Evolutionary conservation across 225 moss, liverwort and hornwort genomes (phyloP).

Genomic region (Physcomitrellopsis africana): DNA sequence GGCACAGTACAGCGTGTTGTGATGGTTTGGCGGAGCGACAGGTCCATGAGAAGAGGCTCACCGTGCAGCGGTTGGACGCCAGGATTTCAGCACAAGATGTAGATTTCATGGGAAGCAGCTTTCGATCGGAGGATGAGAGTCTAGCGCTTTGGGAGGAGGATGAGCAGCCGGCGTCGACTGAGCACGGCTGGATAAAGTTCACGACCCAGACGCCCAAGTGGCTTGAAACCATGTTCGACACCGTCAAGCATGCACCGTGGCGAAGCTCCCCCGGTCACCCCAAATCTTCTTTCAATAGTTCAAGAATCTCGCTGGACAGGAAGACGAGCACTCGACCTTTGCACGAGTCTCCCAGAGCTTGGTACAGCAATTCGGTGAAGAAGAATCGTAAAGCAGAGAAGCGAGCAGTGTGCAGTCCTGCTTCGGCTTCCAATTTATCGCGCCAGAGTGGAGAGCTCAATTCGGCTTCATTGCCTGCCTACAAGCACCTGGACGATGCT

Average conservation of each 20-base stretch:
- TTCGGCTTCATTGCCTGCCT: background rate
- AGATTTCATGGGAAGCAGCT: slow-evolving; percentile 31
- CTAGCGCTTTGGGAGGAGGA: slow-evolving; percentile 65
- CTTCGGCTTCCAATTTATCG: slow-evolving; percentile 3
- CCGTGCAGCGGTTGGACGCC: slow-evolving; percentile 3
- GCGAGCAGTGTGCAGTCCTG: slow-evolving; percentile 19
- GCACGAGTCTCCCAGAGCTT: slow-evolving; percentile 39
- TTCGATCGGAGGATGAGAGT: slow-evolving; percentile 57
- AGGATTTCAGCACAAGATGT: background rate
- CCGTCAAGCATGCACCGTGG: slow-evolving; percentile 33
- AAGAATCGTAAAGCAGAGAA: slow-evolving; percentile 25
- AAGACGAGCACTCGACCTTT: slow-evolving; percentile 36
- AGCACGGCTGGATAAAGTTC: slow-evolving; percentile 41
- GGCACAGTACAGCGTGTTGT: slow-evolving; percentile 66
- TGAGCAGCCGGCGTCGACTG: slow-evolving; percentile 32
- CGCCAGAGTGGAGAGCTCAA: slow-evolving; percentile 29
- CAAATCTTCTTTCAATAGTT: slow-evolving; percentile 25
- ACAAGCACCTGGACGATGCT: slow-evolving; percentile 22
- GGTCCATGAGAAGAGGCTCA: slow-evolving; percentile 40
- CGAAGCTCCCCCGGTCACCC: slow-evolving; percentile 48
- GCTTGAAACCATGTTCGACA: slow-evolving; percentile 46
- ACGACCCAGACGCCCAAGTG: slow-evolving; percentile 52
- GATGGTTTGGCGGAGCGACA: slow-evolving; percentile 40
- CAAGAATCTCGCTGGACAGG: slow-evolving; percentile 36
- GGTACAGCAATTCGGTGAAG: slow-evolving; percentile 38